Percentiles rank a stretch among this genome's conserved stretches.
These are phyloP conservation scores for Dendrocalamus latiflorus DNA, from an alignment of 202 grass and related monocot genomes.

Conservation along the genomic window DNA sequence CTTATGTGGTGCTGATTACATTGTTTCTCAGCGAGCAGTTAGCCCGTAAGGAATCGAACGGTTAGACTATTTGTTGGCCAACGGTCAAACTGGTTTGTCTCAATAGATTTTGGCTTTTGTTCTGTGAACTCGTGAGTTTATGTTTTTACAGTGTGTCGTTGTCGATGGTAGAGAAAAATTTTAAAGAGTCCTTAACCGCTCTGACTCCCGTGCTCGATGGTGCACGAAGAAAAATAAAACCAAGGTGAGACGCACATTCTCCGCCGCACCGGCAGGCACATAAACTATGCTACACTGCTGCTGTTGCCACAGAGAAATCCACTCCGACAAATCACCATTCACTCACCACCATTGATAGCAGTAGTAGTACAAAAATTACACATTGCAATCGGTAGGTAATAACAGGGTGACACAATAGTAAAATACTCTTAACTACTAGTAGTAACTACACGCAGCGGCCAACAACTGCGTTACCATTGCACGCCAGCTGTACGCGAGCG, in stretches of 20 bases:
- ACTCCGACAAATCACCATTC: background rate
- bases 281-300: background rate
- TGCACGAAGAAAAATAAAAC: too few species aligned
- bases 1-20: too few species aligned
- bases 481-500: background rate
- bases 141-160: too few species aligned
- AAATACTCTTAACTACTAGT: background rate
- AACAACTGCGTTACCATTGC: background rate
- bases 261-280: constrained; percentile 17
- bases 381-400: background rate
- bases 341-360: background rate
- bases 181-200: too few species aligned
- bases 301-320: background rate
- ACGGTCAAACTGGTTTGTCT: too few species aligned
- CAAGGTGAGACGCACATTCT: background rate
- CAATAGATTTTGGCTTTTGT: too few species aligned
- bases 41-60: too few species aligned
- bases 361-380: constrained; percentile 15
- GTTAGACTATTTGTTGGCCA: too few species aligned
- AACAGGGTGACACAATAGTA: constrained; percentile 10
- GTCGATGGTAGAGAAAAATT: too few species aligned
- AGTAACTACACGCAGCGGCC: background rate
- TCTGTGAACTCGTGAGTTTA: too few species aligned
- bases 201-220: too few species aligned
- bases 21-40: too few species aligned